phyloP scores from a whole-genome alignment of 306 rosid species.

The Quercus robur region DNA sequence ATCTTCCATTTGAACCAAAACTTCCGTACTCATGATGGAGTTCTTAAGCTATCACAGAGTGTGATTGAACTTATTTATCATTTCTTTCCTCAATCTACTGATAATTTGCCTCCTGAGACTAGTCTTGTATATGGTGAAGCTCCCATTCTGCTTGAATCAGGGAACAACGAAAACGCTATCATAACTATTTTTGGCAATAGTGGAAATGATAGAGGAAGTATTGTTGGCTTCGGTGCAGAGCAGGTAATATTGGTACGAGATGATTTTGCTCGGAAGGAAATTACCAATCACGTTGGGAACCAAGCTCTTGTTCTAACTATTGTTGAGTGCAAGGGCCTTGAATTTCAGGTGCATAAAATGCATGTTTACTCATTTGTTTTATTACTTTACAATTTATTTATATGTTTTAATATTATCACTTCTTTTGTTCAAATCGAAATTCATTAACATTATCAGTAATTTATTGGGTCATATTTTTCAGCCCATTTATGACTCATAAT shows the following conservation, averaged over 20 bases:
- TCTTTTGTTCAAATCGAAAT: not conserved
- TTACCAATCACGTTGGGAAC: slow-evolving; percentile 50
- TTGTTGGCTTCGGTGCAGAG: slow-evolving; percentile 82
- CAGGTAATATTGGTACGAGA: slow-evolving; percentile 84
- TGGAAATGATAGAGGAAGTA: slow-evolving; percentile 27
- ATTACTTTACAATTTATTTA: not conserved
- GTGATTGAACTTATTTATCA: slow-evolving; percentile 57
- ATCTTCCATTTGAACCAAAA: slow-evolving; percentile 52
- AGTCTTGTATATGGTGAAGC: slow-evolving; percentile 69
- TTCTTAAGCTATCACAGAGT: slow-evolving; percentile 66
- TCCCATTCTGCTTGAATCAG: slow-evolving; percentile 56
- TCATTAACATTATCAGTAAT: not conserved
- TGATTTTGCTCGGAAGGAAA: slow-evolving; percentile 44
- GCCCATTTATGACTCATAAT: not conserved
- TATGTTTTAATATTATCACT: not conserved
- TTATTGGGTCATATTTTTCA: not conserved
- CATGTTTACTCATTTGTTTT: not conserved
- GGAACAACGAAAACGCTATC: slow-evolving; percentile 55
- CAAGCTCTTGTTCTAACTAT: slow-evolving; percentile 75
- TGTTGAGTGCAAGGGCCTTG: slow-evolving; percentile 85
- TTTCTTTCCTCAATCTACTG: slow-evolving; percentile 68
- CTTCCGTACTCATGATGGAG: slow-evolving; percentile 76
- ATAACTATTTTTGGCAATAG: slow-evolving; percentile 60
- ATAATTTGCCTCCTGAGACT: slow-evolving; percentile 63
- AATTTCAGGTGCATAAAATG: slow-evolving; percentile 57